phyloP scores from a whole-genome alignment of 73 alveolate species.

The Symbiodinium natans region DNA sequence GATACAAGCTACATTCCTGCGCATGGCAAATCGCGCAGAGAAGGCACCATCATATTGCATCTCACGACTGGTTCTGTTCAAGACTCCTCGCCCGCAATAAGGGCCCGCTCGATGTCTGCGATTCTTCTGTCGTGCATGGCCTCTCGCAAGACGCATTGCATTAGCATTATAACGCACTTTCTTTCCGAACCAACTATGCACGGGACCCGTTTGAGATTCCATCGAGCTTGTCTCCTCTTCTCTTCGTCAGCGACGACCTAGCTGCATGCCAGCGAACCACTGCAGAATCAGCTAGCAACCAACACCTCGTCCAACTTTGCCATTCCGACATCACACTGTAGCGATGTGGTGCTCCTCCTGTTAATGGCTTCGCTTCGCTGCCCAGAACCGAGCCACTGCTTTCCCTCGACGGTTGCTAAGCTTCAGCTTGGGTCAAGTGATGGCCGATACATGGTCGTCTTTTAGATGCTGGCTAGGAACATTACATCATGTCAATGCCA shows the following conservation, averaged over 20 bases:
- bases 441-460: too few relatives aligned
- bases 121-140: constrained; percentile 88
- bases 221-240: constrained; percentile 37
- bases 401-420: too few relatives aligned
- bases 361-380: too few relatives aligned
- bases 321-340: not conserved
- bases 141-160: not conserved
- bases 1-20: constrained; percentile 68
- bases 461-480: too few relatives aligned
- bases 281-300: not conserved
- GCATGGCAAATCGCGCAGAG: not conserved
- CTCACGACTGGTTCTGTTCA: not conserved
- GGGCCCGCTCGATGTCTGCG: constrained; percentile 87
- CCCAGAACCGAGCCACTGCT: too few relatives aligned
- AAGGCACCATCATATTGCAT: not conserved
- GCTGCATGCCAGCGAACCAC: not conserved
- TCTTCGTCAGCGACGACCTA: constrained; percentile 80
- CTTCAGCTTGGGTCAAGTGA: too few relatives aligned
- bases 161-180: not conserved
- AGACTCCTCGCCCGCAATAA: constrained; percentile 68
- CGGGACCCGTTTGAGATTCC: constrained; percentile 56
- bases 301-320: not conserved
- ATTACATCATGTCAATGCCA: too few relatives aligned
- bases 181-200: not conserved
- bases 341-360: too few relatives aligned